Base-by-base conservation (phyloP, 2,329 filamentous ascomycete genomes). In the Aureobasidium lini region DNA sequence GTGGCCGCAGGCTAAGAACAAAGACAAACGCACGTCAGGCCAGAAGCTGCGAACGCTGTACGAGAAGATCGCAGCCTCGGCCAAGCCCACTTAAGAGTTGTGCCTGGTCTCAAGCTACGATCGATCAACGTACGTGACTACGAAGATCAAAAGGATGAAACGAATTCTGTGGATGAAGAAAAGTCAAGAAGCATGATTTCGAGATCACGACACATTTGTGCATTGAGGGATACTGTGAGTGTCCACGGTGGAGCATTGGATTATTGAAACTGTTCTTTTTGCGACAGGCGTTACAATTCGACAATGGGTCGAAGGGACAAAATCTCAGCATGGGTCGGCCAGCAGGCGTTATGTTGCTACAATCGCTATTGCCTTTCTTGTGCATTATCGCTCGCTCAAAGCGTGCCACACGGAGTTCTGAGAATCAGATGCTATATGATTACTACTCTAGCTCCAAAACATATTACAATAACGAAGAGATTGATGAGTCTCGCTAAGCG, bases 31-130 rank as follows among this genome's bases (percentile, higher is more conserved):
- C 9, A 71, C 71, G 11, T 65, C 69, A 16, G 71, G 71, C 6
- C 62, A 64, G 43, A 73, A 72, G 65, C 65, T 73, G 32, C 66
- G 66, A 31, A 69, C 68, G 46, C 71, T 73, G 70, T 72, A 69
- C 63, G 67, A 68, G 60, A 73, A 72, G 64, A 65, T 72, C 18
- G 63, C 66, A 39, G 53, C 52, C 36, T 39, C 52, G n/a, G 36
- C 32, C 31, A 56, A 56, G 31, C n/a, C 52, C 10, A 44, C 52
- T 29, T 56, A 56, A 10, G 16, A 28, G 18, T 9, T 9, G 4
- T n/a, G 3, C 36, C 28, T 23, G 36, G 15, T 36, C 46, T 10
- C 9, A 46, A 18, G 9, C 28, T 15, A 11, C n/a, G 29, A 18
- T 32, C 11, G 39, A 23, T 8, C 39, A 29, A 52, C 3, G 42